Percentiles rank a stretch among this genome's conserved stretches.
Conservation (phyloP, 805 yeast species). For the Metschnikowia colocasiae region DNA sequence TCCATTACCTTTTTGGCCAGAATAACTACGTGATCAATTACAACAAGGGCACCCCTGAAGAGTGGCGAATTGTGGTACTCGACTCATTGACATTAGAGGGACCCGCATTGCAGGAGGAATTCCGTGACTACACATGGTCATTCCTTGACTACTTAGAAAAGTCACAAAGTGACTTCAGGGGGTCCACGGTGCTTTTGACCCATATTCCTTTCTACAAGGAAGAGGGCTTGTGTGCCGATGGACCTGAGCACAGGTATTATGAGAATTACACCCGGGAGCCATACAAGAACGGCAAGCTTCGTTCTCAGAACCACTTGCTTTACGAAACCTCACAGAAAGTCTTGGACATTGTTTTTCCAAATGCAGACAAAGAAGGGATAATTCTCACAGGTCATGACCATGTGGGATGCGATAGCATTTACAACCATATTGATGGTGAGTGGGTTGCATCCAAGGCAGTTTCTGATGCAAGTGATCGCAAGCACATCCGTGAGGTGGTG, state of each 20-base stretch:
- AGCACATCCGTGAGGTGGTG: slow-evolving; percentile 68
- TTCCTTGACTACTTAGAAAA: slow-evolving; percentile 62
- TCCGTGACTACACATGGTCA: slow-evolving; percentile 63
- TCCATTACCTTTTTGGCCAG: slow-evolving; percentile 68
- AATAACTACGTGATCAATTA: slow-evolving; percentile 80
- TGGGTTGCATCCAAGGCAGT: slow-evolving; percentile 59
- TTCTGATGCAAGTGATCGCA: slow-evolving; percentile 21
- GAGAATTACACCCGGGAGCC: slow-evolving; percentile 55
- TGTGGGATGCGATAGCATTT: slow-evolving; percentile 80
- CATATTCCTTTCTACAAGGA: slow-evolving; percentile 87
- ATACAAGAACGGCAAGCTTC: slow-evolving; percentile 63
- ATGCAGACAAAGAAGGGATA: slow-evolving; percentile 62
- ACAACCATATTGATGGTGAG: slow-evolving; percentile 42
- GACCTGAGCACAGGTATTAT: slow-evolving; percentile 57
- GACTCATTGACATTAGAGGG: slow-evolving; percentile 86
- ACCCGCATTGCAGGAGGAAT: slow-evolving; percentile 76
- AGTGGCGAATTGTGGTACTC: slow-evolving; percentile 88
- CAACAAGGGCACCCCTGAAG: slow-evolving; percentile 56
- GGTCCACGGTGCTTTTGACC: slow-evolving; percentile 78
- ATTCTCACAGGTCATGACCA: slow-evolving; percentile 95
- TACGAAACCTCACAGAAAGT: slow-evolving; percentile 63
- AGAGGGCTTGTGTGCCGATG: slow-evolving; percentile 83
- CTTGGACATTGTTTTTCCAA: slow-evolving; percentile 66
- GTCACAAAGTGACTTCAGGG: slow-evolving; percentile 49
- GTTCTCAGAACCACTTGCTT: slow-evolving; percentile 84